Evolutionary conservation across 1,284 basidiomycete genomes (phyloP), one percentile per base, ranked within the genome.

Genomic region (Schizopora paradoxa): DNA sequence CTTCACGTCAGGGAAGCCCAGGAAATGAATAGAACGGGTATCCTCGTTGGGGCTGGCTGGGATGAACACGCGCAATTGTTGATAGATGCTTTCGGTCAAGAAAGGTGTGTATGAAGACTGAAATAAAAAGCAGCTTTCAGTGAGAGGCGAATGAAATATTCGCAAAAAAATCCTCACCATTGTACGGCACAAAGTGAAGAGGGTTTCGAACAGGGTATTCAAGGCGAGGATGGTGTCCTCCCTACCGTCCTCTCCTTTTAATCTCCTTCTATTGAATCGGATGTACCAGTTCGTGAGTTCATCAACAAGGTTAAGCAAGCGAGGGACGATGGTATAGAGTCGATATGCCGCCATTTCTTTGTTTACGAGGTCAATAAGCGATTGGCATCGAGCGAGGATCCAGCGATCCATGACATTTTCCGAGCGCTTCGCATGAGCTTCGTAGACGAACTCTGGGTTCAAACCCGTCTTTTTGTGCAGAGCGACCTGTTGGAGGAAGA

Each of bases 221-320:
- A 99, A 74, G 8, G 95, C 96, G 8, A 84, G 71, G 13, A 85
- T 62, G 6, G 94, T 95, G 61, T 99, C 95, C 57, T 93, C 86
- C 48, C 78, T 72, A 4, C 95, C 91, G 59, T 91, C 88, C 65
- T 96, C 91, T 38, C 96, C 96, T 75, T 99, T 99, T 49, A 99
- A 72, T 23, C 96, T 80, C 55, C 86, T 85, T 47, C 96, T 84
- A 69, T 99, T 99, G 76, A 99, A 99, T 44, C 96, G 92, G 60
- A 99, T 99, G 69, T 99, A 99, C 94, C 95, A 98, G 66, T 99
- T 99, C 38, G 96, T 99, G 49, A 99, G 74, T 66, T 99, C 96
- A 57, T 96, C 91, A 37, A 99, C 79, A 51, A 99, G 82, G 54
- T 91, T 88, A 47, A 98, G 74, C 44, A 99, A 72, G 23, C 91